phyloP scores from a whole-genome alignment of 2,329 filamentous ascomycete species.

The Colletotrichum sp. region DNA sequence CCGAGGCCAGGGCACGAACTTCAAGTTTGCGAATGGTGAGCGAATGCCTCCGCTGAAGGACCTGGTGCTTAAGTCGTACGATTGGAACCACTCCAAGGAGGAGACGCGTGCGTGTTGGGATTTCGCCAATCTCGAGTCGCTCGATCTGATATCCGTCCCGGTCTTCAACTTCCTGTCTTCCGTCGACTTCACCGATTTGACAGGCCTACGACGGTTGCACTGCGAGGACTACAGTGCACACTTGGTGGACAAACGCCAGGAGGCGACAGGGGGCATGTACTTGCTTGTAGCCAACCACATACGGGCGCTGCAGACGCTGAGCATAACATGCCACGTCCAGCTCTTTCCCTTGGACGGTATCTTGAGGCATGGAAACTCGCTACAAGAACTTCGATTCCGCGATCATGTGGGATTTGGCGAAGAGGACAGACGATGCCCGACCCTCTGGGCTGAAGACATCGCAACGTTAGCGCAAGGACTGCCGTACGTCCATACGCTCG shows the following conservation, averaged over 20 bases:
- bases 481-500: slow-evolving; percentile 40
- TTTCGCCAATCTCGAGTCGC: slow-evolving; percentile 44
- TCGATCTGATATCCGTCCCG: slow-evolving; percentile 49
- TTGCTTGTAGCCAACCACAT: slow-evolving; percentile 42
- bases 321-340: slow-evolving; percentile 45
- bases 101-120: slow-evolving; percentile 50
- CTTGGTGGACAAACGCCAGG: slow-evolving; percentile 36
- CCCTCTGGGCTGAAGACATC: slow-evolving; percentile 38
- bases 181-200: slow-evolving; percentile 40
- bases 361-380: slow-evolving; percentile 38
- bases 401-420: slow-evolving; percentile 52
- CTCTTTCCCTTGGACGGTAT: slow-evolving; percentile 46
- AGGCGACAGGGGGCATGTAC: slow-evolving; percentile 44
- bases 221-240: slow-evolving; percentile 52
- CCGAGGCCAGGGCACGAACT: slow-evolving; percentile 48
- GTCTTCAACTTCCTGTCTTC: slow-evolving; percentile 49
- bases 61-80: slow-evolving; percentile 49
- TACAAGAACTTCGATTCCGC: slow-evolving; percentile 44
- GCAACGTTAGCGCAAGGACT: slow-evolving; percentile 35
- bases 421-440: slow-evolving; percentile 46
- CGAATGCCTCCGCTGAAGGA: slow-evolving; percentile 47
- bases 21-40: slow-evolving; percentile 43
- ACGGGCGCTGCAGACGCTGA: slow-evolving; percentile 38
- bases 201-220: slow-evolving; percentile 39
- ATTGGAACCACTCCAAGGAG: slow-evolving; percentile 48